A percentile compares a stretch with the other conserved stretches of the same genome.
phyloP scores from a whole-genome alignment of 768 basidiomycete genomes.

The Mycena polygramma region DNA sequence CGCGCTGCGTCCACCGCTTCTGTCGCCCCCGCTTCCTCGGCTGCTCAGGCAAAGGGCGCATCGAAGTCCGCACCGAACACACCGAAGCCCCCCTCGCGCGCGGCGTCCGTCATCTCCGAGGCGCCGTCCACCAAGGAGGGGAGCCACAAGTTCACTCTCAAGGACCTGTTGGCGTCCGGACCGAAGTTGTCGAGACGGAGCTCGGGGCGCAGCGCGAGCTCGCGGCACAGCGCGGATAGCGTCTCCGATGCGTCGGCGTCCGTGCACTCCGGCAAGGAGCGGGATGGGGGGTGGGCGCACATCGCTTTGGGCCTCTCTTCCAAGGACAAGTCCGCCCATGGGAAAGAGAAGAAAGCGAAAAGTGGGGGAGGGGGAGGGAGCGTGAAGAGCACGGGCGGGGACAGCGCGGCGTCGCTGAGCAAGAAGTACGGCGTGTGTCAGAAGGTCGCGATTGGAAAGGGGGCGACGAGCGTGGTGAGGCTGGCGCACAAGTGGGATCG shows the following conservation, averaged over 20 bases:
- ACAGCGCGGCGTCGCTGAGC: slow-evolving; percentile 57
- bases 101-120: slow-evolving; percentile 64
- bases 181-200: slow-evolving; percentile 82
- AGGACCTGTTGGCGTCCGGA: slow-evolving; percentile 77
- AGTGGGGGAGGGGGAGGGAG: slow-evolving; percentile 42
- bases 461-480: slow-evolving; percentile 96
- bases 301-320: too few relatives aligned
- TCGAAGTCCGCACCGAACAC: slow-evolving; percentile 8
- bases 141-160: slow-evolving; percentile 83
- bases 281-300: too few relatives aligned
- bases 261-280: too few relatives aligned
- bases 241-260: not conserved
- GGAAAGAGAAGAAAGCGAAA: slow-evolving; percentile 23
- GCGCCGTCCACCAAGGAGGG: slow-evolving; percentile 44
- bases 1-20: slow-evolving; percentile 8
- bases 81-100: slow-evolving; percentile 23
- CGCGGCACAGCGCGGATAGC: slow-evolving; percentile 58
- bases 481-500: slow-evolving; percentile 99
- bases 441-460: slow-evolving; percentile 93
- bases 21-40: not conserved
- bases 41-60: not conserved
- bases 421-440: slow-evolving; percentile 99
- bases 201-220: slow-evolving; percentile 66
- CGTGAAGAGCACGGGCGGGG: slow-evolving; percentile 55
- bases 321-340: too few relatives aligned